Percentiles rank a stretch among this genome's conserved stretches.
Evolutionary conservation across 1,284 basidiomycete species (phyloP).

Genomic region (Laetiporus sulphureus): DNA sequence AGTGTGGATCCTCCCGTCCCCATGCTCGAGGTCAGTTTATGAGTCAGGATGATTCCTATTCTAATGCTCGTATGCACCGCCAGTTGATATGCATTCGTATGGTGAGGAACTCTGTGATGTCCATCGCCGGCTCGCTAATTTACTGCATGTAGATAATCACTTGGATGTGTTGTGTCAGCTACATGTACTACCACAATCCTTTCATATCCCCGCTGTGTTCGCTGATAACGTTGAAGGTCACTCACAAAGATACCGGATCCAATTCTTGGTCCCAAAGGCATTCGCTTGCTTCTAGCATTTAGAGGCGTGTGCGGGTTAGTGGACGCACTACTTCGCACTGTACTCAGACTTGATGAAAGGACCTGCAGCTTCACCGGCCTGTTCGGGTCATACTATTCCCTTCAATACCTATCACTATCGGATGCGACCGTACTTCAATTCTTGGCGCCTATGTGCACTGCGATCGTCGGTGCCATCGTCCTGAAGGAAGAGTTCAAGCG

Average conservation of each 20-base stretch:
- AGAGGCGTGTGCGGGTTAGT: conserved; percentile 60
- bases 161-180: conserved; percentile 35
- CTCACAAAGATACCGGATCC: conserved; percentile 56
- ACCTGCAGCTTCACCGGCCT: conserved; percentile 52
- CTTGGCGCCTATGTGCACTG: conserved; percentile 64
- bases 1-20: conserved; percentile 50
- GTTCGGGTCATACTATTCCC: conserved; percentile 64
- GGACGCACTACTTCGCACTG: too few relatives aligned
- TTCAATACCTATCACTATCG: conserved; percentile 53
- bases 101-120: conserved; percentile 27
- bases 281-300: conserved; percentile 49
- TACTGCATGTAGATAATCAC: conserved; percentile 31
- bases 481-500: conserved; percentile 58
- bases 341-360: too few relatives aligned
- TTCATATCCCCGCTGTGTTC: background rate
- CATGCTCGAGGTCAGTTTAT: conserved; percentile 43
- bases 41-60: background rate
- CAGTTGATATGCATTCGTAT: conserved; percentile 45
- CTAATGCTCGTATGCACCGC: background rate
- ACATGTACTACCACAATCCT: conserved; percentile 30
- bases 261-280: conserved; percentile 59
- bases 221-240: conserved; percentile 31
- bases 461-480: conserved; percentile 61
- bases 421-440: conserved; percentile 77
- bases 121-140: background rate